These are phyloP conservation scores for Polyporus arcularius DNA, from an alignment of 768 basidiomycete species.

Conservation along the genomic window DNA sequence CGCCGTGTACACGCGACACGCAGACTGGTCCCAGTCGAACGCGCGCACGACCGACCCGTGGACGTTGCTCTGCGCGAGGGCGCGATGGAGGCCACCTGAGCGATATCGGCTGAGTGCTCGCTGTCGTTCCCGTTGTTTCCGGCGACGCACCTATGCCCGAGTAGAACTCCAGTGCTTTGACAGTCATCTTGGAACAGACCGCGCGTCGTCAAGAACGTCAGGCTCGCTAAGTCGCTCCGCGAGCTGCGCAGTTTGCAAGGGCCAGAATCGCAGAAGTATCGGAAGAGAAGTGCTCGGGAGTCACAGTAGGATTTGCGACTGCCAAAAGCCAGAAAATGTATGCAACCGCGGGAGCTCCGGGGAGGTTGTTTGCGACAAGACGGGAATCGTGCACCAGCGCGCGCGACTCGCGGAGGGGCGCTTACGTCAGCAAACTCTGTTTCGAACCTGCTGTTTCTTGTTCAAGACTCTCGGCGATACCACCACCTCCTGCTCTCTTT, in stretches of 20 bases:
- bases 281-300: slow-evolving; percentile 11
- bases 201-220: not conserved
- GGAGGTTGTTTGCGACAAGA: slow-evolving; percentile 5
- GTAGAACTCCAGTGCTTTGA: slow-evolving; percentile 63
- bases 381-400: not conserved
- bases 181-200: slow-evolving; percentile 2
- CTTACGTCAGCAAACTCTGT: slow-evolving; percentile 14
- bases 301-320: slow-evolving; percentile 4
- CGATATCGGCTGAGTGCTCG: slow-evolving; percentile 4
- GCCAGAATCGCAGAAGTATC: not conserved
- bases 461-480: slow-evolving; percentile 14
- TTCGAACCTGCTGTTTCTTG: slow-evolving; percentile 14
- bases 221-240: not conserved
- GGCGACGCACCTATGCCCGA: slow-evolving; percentile 68
- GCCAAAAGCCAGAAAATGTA: slow-evolving; percentile 10
- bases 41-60: slow-evolving; percentile 56
- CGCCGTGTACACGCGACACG: slow-evolving; percentile 66
- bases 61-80: slow-evolving; percentile 54
- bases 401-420: not conserved
- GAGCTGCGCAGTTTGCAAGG: slow-evolving; percentile 5
- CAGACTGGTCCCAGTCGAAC: slow-evolving; percentile 83
- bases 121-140: not conserved
- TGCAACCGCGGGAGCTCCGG: slow-evolving; percentile 8
- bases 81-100: slow-evolving; percentile 72
- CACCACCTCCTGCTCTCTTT: slow-evolving; percentile 8